Evolutionary conservation across 2,329 filamentous ascomycete species (phyloP), one percentile per base, ranked within the genome.

Genomic region (Grosmannia penicillata): DNA sequence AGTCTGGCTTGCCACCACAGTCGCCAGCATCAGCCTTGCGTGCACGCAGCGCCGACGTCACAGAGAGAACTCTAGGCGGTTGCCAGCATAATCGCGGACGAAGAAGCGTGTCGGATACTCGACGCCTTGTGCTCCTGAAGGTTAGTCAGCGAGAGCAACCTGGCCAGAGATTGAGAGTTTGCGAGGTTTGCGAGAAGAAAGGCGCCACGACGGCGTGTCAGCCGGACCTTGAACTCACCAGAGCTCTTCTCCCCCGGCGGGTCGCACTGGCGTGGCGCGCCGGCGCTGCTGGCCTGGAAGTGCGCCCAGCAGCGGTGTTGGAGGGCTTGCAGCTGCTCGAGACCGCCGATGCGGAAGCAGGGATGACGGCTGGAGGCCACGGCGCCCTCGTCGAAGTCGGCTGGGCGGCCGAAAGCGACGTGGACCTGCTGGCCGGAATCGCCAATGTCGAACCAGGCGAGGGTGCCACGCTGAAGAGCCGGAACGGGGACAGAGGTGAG

Each of bases 21-120:
- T 5, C 26, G 7, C 11, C 6, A 13, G 7, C 26, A 27, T 13
- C 7, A 27, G 10, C 24, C 7, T 25, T 25, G 7, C 24, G 7
- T 7, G 24, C 5, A 27, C 11, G 4, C 26, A 8, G 4, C 7
- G 10, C 5, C 5, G 26, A 13, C 26, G n/a, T 38, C 36, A 70
- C 40, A 68, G 37, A 37, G 60, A 68, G 45, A 72, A 72, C 49
- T 72, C 68, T 25, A 72, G 49, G 38, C 62, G 51, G 46, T 72
- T 72, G 3, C 69, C 68, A 1, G 66, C 66, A 53, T 61, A 73
- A 45, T 73, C 68, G 41, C 70, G 62, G 1, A 70, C 72, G 51
- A 79, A 79, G 52, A 79, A 79, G 13, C 75, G 59, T 26, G 56
- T 59, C 0, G 74, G 73, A 47, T 75, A 77, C 51, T 78, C 74